These are phyloP conservation scores for Sabuloglossum arenarium DNA, from an alignment of 495 filamentous ascomycete species.

Conservation along the genomic window DNA sequence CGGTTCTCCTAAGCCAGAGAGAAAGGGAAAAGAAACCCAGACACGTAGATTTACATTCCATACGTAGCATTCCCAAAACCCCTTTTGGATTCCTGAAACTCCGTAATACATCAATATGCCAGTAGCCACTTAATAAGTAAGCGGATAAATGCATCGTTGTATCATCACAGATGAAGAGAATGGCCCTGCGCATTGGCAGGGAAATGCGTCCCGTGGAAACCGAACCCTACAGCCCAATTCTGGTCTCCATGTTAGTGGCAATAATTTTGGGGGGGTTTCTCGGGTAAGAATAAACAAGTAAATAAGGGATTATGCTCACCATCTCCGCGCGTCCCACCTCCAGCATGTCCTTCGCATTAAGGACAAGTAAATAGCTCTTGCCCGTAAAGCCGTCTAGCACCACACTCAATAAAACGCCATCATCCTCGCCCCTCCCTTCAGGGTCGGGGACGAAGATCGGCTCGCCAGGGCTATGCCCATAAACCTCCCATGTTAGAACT, in stretches of 20 bases:
- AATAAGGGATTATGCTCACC: neutral
- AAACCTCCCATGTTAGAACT: conserved; percentile 28
- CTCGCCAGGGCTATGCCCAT: conserved; percentile 51
- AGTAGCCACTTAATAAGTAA: too few species aligned
- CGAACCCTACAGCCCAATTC: conserved; percentile 37
- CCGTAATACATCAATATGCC: too few species aligned
- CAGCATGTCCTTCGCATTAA: conserved; percentile 42
- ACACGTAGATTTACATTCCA: too few species aligned
- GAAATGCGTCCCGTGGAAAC: conserved; percentile 52
- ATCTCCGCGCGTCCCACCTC: conserved; percentile 48
- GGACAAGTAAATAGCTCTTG: conserved; percentile 46
- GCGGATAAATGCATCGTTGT: neutral
- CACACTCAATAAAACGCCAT: conserved; percentile 50
- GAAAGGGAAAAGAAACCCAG: too few species aligned
- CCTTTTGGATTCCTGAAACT: too few species aligned
- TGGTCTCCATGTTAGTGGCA: neutral
- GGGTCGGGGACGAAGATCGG: conserved; percentile 47
- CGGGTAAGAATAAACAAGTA: neutral
- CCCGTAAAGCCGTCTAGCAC: conserved; percentile 42
- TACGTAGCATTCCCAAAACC: too few species aligned
- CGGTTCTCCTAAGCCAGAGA: too few species aligned
- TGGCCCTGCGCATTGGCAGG: conserved; percentile 1
- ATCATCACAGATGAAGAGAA: neutral
- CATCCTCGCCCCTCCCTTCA: conserved; percentile 33
- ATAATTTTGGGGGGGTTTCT: too few species aligned